phyloP scores from a whole-genome alignment of 2,329 filamentous ascomycete species.

The Catunica adiposa region DNA sequence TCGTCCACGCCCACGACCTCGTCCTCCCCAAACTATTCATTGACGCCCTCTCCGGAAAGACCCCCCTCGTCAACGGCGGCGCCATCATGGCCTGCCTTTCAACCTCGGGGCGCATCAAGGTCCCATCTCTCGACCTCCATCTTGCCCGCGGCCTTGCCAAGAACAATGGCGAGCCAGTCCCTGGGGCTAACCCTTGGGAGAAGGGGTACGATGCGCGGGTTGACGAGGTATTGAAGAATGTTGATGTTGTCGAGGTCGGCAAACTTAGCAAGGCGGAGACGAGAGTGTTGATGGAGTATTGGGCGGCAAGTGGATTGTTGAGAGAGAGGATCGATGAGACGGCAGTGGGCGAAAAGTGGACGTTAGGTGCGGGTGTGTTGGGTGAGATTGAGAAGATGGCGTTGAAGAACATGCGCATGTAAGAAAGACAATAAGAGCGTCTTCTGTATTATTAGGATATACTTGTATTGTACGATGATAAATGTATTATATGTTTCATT shows the following conservation, averaged over 20 bases:
- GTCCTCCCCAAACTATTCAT: constrained; percentile 59
- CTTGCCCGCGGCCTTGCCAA: constrained; percentile 39
- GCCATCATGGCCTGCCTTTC: constrained; percentile 60
- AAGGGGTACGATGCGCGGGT: constrained; percentile 40
- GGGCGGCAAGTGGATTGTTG: constrained; percentile 69
- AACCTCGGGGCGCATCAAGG: constrained; percentile 49
- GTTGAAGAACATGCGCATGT: constrained; percentile 33
- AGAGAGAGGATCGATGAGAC: constrained; percentile 52
- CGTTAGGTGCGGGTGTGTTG: constrained; percentile 60
- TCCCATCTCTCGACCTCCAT: constrained; percentile 51
- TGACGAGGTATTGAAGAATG: constrained; percentile 34
- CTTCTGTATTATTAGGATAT: background rate
- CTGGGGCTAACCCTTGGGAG: constrained; percentile 35
- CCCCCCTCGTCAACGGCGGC: constrained; percentile 52
- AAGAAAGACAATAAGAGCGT: constrained; percentile 5
- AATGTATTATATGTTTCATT: background rate
- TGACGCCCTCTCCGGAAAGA: constrained; percentile 48
- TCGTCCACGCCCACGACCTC: constrained; percentile 76
- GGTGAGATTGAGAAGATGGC: constrained; percentile 66
- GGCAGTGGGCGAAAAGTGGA: constrained; percentile 68
- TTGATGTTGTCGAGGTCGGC: constrained; percentile 39
- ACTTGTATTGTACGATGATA: background rate
- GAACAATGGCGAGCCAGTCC: constrained; percentile 23
- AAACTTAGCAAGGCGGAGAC: constrained; percentile 62
- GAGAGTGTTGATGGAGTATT: constrained; percentile 77